Evolutionary conservation across 805 yeast species (phyloP).

Genomic region (Yarrowia alimentaria): DNA sequence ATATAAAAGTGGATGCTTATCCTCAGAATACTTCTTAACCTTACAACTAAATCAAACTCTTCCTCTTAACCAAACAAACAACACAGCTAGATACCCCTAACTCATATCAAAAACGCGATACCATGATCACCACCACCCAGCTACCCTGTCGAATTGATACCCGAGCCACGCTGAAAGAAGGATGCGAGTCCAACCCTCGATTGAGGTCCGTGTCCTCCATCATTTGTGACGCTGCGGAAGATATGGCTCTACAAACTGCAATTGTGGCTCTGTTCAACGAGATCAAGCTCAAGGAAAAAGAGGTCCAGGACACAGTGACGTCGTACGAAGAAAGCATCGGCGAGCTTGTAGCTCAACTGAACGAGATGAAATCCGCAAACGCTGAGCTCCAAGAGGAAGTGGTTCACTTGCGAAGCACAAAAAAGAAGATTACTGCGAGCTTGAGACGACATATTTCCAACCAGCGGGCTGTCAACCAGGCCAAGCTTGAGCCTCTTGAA

Average conservation of each 20-base stretch:
- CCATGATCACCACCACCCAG: constrained; percentile 18
- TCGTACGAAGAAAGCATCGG: too few relatives aligned
- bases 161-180: constrained; percentile 15
- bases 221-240: constrained; percentile 14
- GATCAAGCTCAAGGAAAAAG: constrained; percentile 2
- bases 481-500: constrained; percentile 8
- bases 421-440: background rate
- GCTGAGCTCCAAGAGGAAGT: background rate
- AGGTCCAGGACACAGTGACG: too few relatives aligned
- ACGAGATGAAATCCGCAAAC: too few relatives aligned
- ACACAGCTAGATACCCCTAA: too few relatives aligned
- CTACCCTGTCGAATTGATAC: too few relatives aligned
- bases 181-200: constrained; percentile 15
- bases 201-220: background rate
- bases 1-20: too few relatives aligned
- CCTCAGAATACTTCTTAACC: too few relatives aligned
- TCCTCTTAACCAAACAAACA: background rate
- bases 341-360: too few relatives aligned
- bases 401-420: background rate
- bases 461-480: background rate
- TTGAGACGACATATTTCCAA: constrained; percentile 3
- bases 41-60: too few relatives aligned
- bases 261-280: constrained; percentile 13
- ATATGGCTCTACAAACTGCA: background rate
- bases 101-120: too few relatives aligned